Base-by-base conservation (phyloP, 208 protist species). In the Wallacemonas rigidus region DNA sequence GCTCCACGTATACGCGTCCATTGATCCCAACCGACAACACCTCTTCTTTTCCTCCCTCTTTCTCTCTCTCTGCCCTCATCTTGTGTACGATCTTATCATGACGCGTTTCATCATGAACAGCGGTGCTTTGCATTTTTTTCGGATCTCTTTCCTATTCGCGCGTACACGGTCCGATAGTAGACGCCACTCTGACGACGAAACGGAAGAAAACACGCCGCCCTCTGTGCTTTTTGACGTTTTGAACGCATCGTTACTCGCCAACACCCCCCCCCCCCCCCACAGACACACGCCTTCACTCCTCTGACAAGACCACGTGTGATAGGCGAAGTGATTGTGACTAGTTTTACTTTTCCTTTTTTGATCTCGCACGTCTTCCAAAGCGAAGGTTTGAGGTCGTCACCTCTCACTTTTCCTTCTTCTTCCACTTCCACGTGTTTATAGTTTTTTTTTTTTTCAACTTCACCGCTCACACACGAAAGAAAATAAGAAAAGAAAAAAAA, bases 101-200 rank as follows among this genome's bases (percentile, higher is more conserved):
- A 26, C 26, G 26, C 26, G 26, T 26, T 26, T 26, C 26, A 26
- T 26, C 26, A 26, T 26, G 26, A 26, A 26, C 26, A 26, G 51
- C 26, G 26, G 51, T 6, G 5, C 51, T 5, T 56, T 56, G 4
- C 51, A 6, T 56, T 56, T 56, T 56, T n/a, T 35, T 56, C 51
- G n/a, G 44, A n/a, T 35, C 15, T n/a, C n/a, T 67, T 67, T 44
- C 61, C 45, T 43, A 8, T 43, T 67, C 61, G 45, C 12, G 45
- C 12, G 12, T 12, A 50, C 45, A 50, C 45, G 12, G 8, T 50
- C 12, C 45, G 45, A 50, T 14, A 50, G 45, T 50, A 50, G 45
- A 50, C 12, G 12, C 26, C 26, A 26, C 26, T 26, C 26, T 26
- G 26, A 26, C 26, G 26, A 26, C 26, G 26, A 26, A 26, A 26